These are phyloP conservation scores for Anisodus tanguticus DNA, from an alignment of 257 asterid genomes.

Conservation along the genomic window DNA sequence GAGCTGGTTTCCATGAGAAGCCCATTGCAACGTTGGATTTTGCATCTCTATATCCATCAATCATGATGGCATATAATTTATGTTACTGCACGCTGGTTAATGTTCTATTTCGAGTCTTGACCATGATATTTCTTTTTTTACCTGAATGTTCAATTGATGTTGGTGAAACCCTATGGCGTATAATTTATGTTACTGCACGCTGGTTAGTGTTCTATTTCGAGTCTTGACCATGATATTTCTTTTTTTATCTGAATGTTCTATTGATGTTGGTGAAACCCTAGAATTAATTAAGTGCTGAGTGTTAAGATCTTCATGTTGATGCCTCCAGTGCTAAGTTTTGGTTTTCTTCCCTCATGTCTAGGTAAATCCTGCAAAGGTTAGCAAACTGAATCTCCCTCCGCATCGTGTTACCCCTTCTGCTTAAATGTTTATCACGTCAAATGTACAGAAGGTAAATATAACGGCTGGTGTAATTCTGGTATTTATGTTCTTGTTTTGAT, in stretches of 20 bases:
- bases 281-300: neutral
- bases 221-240: slow-evolving; percentile 12
- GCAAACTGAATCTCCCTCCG: slow-evolving; percentile 84
- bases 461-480: neutral
- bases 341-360: slow-evolving; percentile 36
- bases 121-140: neutral
- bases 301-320: slow-evolving; percentile 18
- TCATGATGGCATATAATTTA: slow-evolving; percentile 98
- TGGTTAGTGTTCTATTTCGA: slow-evolving; percentile 54
- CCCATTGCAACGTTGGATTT: slow-evolving; percentile 99
- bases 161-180: slow-evolving; percentile 33
- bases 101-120: slow-evolving; percentile 24
- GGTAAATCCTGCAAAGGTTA: slow-evolving; percentile 86
- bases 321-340: neutral
- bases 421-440: slow-evolving; percentile 84
- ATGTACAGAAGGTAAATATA: slow-evolving; percentile 76
- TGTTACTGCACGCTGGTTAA: slow-evolving; percentile 95
- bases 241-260: slow-evolving; percentile 7
- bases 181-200: slow-evolving; percentile 92
- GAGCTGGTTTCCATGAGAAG: slow-evolving; percentile 92
- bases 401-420: slow-evolving; percentile 96
- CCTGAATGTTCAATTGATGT: slow-evolving; percentile 26
- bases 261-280: slow-evolving; percentile 15
- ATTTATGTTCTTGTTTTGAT: slow-evolving; percentile 25
- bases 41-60: slow-evolving; percentile 97